Evolutionary conservation across 2,329 filamentous ascomycete genomes (phyloP), one percentile per base, ranked within the genome.

Genomic region (Pyrenochaeta sp.): DNA sequence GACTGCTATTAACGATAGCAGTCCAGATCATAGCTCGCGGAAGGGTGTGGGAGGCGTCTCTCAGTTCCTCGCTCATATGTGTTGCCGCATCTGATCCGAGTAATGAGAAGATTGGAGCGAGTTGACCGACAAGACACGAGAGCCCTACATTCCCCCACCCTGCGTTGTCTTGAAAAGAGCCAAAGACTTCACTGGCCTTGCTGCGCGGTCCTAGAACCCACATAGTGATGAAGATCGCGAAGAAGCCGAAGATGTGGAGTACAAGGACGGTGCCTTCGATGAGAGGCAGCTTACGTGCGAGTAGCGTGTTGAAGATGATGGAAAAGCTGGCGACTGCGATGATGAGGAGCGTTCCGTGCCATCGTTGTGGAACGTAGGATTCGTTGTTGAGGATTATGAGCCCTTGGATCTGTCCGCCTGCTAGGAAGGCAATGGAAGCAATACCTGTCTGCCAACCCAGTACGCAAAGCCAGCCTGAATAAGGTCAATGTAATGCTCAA

Each of bases 341-440:
- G 46, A 78, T 73, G 1, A 84, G 60, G 1, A 84, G 71, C 0
- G 81, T 83, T 1, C 74, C 78, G 44, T 85, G 82, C 80, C 81
- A 84, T 43, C 71, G 53, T 45, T 81, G 56, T 0, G 71, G 61
- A 0, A 68, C 51, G 55, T 82, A 81, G 15, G 36, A 21, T 51
- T 40, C 1, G 60, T 79, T 66, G 42, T 78, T 80, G 17, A 82
- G 64, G 35, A 69, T 61, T n/a, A 73, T 58, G 2, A 75, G 62
- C 0, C 71, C 71, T 57, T 73, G 67, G 20, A 73, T 67, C 44
- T 71, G 63, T 7, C 62, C 64, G n/a, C 62, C 67, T 12, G 64
- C 61, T 1, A 73, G 57, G 45, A 68, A 77, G 4, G 61, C 64
- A 14, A 65, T 63, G 10, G 65, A 64, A 1, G 74, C 75, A 55